A percentile compares a stretch with the other conserved stretches of the same genome.
These are phyloP conservation scores for Fusarium nodosum DNA, from an alignment of 2,329 filamentous ascomycete species.

Conservation along the genomic window DNA sequence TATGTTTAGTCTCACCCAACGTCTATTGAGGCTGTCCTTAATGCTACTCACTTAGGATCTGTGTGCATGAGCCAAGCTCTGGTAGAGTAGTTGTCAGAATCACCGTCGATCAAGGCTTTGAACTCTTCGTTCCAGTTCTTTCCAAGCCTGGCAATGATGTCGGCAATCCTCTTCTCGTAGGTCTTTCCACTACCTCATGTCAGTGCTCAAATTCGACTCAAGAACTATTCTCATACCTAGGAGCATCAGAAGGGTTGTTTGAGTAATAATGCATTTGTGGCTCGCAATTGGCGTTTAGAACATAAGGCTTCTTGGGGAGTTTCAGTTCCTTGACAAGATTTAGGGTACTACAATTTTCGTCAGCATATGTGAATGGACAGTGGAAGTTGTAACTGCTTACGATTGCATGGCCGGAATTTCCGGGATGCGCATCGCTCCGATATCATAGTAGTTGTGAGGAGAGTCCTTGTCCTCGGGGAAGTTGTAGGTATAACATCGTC, in stretches of 20 bases:
- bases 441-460: conserved; percentile 36
- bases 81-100: conserved; percentile 19
- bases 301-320: conserved; percentile 4
- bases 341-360: not conserved
- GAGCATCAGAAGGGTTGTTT: not conserved
- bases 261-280: conserved; percentile 27
- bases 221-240: fast-evolving
- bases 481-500: conserved; percentile 9
- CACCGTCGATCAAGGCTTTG: not conserved
- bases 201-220: fast-evolving
- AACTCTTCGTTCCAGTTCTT: conserved; percentile 17
- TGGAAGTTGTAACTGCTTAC: not conserved
- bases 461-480: conserved; percentile 14
- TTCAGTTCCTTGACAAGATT: conserved; percentile 8
- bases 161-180: not conserved
- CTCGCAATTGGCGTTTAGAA: not conserved
- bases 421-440: conserved; percentile 37
- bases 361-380: fast-evolving
- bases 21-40: not conserved
- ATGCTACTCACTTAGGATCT: not conserved
- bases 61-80: conserved; percentile 29
- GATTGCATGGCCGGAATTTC: conserved; percentile 31
- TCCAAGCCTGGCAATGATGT: not conserved
- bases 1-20: fast-evolving
- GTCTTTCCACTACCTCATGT: not conserved